Conservation (phyloP, 306 rosid genomes). For the Vigna hirtella region DNA sequence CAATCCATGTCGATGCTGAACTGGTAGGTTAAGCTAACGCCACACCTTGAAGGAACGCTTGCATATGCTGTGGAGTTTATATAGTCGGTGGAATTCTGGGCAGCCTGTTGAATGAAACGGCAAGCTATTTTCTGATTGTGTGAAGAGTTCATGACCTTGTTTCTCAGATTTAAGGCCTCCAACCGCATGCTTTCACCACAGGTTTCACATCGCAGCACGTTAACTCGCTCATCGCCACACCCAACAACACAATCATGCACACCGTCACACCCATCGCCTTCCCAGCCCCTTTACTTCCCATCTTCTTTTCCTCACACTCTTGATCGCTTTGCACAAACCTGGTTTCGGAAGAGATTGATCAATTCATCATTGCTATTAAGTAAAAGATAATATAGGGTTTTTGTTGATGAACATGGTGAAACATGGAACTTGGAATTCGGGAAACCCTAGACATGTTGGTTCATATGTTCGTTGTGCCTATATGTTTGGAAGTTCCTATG, state of each 20-base stretch:
- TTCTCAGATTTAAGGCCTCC: conserved; percentile 3
- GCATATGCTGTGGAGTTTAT: conserved; percentile 27
- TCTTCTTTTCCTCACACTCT: too few species aligned
- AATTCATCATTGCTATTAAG: too few species aligned
- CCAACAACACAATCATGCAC: conserved; percentile 19
- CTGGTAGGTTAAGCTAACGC: conserved; percentile 49
- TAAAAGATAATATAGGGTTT: not conserved
- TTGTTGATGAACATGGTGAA: not conserved
- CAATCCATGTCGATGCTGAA: conserved; percentile 53
- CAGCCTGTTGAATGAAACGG: conserved; percentile 47
- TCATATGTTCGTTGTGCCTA: not conserved
- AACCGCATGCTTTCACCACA: not conserved
- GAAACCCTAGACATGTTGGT: not conserved
- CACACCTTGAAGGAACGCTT: conserved; percentile 49
- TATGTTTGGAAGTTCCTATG: not conserved
- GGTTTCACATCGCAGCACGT: conserved; percentile 42
- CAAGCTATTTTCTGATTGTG: conserved; percentile 42
- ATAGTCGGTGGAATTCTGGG: not conserved
- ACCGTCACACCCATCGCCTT: conserved; percentile 15
- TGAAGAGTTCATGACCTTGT: not conserved
- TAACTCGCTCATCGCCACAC: not conserved
- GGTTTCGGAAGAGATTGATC: not conserved
- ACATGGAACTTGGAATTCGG: not conserved
- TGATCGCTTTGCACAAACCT: too few species aligned
- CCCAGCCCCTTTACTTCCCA: too few species aligned